A percentile compares a stretch with the other conserved stretches of the same genome.
Conservation (phyloP, 441 rosid genomes). For the Cnidoscolus chayamansa region DNA sequence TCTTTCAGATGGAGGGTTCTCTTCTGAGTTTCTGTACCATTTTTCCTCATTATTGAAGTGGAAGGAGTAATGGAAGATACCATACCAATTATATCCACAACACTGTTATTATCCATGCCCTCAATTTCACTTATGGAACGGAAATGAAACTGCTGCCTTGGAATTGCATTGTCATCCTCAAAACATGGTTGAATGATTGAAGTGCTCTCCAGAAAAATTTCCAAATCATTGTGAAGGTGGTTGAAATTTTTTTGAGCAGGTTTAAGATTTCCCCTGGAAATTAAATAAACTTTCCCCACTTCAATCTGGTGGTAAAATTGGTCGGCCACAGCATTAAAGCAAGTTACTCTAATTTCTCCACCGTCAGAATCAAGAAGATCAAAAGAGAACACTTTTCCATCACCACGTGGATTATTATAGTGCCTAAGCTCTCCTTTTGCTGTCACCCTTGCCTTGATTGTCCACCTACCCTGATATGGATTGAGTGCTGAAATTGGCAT, state of each 20-base stretch:
- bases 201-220: conserved; percentile 54
- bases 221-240: conserved; percentile 71
- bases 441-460: conserved; percentile 85
- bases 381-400: conserved; percentile 79
- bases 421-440: conserved; percentile 66
- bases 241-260: conserved; percentile 80
- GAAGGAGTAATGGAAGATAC: conserved; percentile 54
- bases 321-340: conserved; percentile 84
- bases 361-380: conserved; percentile 87
- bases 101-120: conserved; percentile 53
- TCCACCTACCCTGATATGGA: conserved; percentile 84
- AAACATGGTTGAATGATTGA: conserved; percentile 58
- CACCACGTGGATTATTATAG: conserved; percentile 71
- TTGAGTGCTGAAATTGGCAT: conserved; percentile 71
- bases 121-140: conserved; percentile 59
- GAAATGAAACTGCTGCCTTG: conserved; percentile 67
- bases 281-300: conserved; percentile 44
- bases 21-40: conserved; percentile 70
- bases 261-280: conserved; percentile 33
- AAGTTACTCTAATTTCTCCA: conserved; percentile 89
- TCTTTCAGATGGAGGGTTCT: conserved; percentile 76
- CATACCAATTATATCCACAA: conserved; percentile 66
- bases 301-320: conserved; percentile 71
- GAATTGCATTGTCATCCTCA: conserved; percentile 68
- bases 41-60: conserved; percentile 59